A percentile compares a stretch with the other conserved stretches of the same genome.
Conservation (phyloP, 2,329 filamentous ascomycete species). For the Colletotrichum tropicicola region DNA sequence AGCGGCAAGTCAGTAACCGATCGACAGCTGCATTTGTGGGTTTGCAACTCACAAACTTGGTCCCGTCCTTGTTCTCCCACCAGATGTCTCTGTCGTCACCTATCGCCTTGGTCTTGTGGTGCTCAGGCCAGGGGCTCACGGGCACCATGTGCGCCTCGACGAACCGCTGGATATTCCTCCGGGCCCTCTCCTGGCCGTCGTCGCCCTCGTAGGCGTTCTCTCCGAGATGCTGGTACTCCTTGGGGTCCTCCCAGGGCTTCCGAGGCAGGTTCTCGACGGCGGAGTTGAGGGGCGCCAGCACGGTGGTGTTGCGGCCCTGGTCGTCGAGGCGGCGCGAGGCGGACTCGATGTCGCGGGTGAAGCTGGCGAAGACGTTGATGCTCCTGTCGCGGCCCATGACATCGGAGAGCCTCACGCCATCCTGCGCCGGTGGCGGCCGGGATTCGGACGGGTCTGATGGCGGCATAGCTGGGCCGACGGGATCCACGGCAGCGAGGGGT, state of each 20-base stretch:
- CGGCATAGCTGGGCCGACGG: conserved; percentile 38
- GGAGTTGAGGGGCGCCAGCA: conserved; percentile 87
- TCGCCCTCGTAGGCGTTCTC: conserved; percentile 78
- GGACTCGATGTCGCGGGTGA: conserved; percentile 79
- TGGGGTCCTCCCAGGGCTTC: conserved; percentile 86
- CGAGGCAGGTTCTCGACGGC: conserved; percentile 80
- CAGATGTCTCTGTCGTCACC: conserved; percentile 75
- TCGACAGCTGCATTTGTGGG: no score
- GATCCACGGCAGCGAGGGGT: conserved; percentile 21
- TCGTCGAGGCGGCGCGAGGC: conserved; percentile 76
- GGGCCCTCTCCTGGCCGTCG: conserved; percentile 79
- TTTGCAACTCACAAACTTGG: conserved; percentile 64
- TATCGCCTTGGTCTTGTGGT: conserved; percentile 71
- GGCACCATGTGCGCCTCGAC: conserved; percentile 87
- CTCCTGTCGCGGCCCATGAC: conserved; percentile 81
- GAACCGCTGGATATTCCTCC: conserved; percentile 79
- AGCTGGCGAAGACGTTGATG: conserved; percentile 85
- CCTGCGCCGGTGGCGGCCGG: conserved; percentile 43
- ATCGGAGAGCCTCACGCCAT: conserved; percentile 78
- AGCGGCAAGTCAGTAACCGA: not conserved
- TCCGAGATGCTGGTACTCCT: conserved; percentile 76
- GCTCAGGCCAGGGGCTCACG: conserved; percentile 77
- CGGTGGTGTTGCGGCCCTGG: conserved; percentile 75
- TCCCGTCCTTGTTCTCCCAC: conserved; percentile 80
- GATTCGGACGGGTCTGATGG: conserved; percentile 33